Percentiles rank a stretch among this genome's conserved stretches.
These are phyloP conservation scores for Mycena belliarum DNA, from an alignment of 768 basidiomycete species.

Conservation along the genomic window DNA sequence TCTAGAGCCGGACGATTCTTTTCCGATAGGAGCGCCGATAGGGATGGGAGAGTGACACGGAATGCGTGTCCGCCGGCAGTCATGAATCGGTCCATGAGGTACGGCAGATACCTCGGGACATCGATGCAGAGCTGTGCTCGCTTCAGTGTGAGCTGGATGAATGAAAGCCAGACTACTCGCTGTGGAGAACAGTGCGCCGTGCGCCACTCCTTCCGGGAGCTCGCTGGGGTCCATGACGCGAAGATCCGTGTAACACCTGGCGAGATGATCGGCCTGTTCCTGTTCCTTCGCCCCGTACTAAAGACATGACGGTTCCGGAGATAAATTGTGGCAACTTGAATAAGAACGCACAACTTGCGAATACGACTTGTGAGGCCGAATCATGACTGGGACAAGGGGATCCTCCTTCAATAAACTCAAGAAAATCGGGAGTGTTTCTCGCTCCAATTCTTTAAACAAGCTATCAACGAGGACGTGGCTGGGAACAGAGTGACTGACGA, in stretches of 20 bases:
- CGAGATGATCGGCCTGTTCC: slow-evolving; percentile 7
- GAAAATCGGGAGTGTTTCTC: slow-evolving; percentile 8
- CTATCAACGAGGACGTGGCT: not conserved
- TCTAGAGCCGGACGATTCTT: slow-evolving; percentile 7
- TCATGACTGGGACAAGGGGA: slow-evolving; percentile 14
- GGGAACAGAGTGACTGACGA: not conserved
- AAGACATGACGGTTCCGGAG: not conserved
- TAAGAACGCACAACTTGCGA: not conserved
- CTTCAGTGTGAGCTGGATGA: not conserved
- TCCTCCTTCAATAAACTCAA: slow-evolving; percentile 6
- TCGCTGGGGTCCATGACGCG: slow-evolving; percentile 6
- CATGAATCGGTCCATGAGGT: slow-evolving; percentile 7
- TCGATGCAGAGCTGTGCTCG: not conserved
- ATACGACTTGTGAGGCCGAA: slow-evolving; percentile 1
- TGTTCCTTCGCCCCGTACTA: not conserved
- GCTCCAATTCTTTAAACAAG: slow-evolving; percentile 7
- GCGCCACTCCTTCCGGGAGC: slow-evolving; percentile 10
- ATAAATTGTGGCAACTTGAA: not conserved
- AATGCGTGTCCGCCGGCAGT: slow-evolving; percentile 12
- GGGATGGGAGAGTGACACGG: slow-evolving; percentile 14
- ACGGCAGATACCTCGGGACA: too few species aligned
- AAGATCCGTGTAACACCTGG: slow-evolving; percentile 10
- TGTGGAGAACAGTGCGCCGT: slow-evolving; percentile 6
- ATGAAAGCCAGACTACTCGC: not conserved
- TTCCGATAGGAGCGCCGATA: slow-evolving; percentile 12